Evolutionary conservation across 228 moss, liverwort and hornwort species (phyloP), one percentile per base, ranked within the genome.

Genomic region (Sphagnum fallax): DNA sequence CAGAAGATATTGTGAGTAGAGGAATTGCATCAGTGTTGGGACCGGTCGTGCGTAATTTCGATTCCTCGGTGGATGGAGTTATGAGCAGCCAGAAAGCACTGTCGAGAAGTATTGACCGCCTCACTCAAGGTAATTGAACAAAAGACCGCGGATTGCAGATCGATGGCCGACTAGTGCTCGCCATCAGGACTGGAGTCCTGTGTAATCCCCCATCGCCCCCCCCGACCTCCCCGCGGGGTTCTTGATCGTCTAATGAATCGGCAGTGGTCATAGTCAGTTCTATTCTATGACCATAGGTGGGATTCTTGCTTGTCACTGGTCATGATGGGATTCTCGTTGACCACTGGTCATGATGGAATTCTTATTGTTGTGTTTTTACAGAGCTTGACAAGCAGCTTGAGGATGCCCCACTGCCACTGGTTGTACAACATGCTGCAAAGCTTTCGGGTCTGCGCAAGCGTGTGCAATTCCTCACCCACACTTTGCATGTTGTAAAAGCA

Each of bases 311-410:
- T 32, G 32, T 32, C 32, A 32, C 32, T 32, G 32, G 32, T 32
- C 32, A 32, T 32, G 32, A 32, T 32, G 32, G 32, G 32, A 32
- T 32, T 32, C 32, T 32, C 2, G 32, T 32, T 32, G 32, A 32
- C 2, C 32, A 32, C 32, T 3, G 32, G 32, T 3, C 32, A 32
- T 32, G 32, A 32, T 32, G 3, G 32, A 32, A 32, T 32, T 32
- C 32, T 32, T 32, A 1, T 32, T 32, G 32, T 32, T 32, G 32
- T 32, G 32, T 15, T 69, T 64, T 65, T 76, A 52, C 90, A 98
- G 98, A 91, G 85, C 83, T 98, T 75, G 98, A 98, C 83, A 90
- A 84, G 77, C 78, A 94, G 76, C 75, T 98, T 48, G 98, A 98
- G 59, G 93, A 90, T 70, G 90, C 92, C 49, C 98, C 98, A 6